phyloP scores from a whole-genome alignment of 352 stramenopile species.

The Pythium folliculosum region DNA sequence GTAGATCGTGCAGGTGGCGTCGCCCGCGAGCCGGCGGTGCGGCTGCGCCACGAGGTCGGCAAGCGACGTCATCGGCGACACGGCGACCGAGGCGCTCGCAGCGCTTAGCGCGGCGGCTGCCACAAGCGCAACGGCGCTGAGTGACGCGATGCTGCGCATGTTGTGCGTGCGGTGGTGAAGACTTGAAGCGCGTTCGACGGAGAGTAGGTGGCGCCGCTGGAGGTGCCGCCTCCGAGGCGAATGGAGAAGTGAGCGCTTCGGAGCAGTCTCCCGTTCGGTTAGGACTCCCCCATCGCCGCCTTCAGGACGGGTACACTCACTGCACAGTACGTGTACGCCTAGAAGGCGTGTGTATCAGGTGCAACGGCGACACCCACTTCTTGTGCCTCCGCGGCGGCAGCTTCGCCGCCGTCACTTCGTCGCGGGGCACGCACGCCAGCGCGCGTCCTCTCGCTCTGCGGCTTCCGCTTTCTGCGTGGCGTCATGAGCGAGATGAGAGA shows the following conservation, averaged over 20 bases:
- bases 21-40: neutral
- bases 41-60: neutral
- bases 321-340: too few relatives aligned
- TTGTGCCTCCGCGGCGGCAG: too few relatives aligned
- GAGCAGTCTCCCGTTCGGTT: neutral
- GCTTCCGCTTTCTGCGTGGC: too few relatives aligned
- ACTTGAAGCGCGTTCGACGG: too few relatives aligned
- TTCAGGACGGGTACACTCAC: too few relatives aligned
- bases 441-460: neutral
- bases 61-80: neutral
- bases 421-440: neutral
- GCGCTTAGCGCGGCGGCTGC: too few relatives aligned
- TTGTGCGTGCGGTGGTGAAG: too few relatives aligned
- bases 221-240: neutral
- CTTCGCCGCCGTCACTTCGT: too few relatives aligned
- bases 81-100: neutral
- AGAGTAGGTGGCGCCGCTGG: too few relatives aligned
- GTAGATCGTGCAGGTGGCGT: conserved; percentile 34
- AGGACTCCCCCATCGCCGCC: neutral
- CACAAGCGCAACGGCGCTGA: neutral
- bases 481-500: too few relatives aligned
- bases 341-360: neutral
- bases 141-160: neutral
- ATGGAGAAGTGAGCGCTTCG: neutral
- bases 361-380: neutral